Evolutionary conservation across 257 asterid species (phyloP).

Genomic region (Przewalskia tangutica): DNA sequence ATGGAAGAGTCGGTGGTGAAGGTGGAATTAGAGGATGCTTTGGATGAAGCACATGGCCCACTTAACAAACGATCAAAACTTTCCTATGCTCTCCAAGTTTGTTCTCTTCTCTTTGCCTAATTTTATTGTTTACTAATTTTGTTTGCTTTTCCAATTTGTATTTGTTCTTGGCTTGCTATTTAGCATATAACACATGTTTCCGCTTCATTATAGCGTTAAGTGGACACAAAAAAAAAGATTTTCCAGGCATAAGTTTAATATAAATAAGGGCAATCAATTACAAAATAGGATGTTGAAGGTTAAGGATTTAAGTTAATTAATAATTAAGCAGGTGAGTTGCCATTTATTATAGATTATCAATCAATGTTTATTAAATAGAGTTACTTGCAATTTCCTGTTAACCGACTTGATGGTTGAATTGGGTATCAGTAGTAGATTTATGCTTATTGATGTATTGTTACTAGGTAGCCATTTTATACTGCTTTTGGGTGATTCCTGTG

Average conservation of each 20-base stretch:
- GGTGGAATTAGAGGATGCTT: slow-evolving; percentile 29
- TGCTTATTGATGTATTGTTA: neutral
- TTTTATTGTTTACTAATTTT: neutral
- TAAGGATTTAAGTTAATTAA: neutral
- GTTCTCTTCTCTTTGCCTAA: neutral
- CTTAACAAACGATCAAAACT: slow-evolving; percentile 35
- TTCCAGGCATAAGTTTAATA: neutral
- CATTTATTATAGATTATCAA: neutral
- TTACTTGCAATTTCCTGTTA: neutral
- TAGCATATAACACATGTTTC: neutral
- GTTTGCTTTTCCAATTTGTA: neutral
- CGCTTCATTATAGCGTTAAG: neutral
- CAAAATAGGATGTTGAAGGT: neutral
- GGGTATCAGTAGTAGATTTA: neutral
- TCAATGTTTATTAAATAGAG: neutral
- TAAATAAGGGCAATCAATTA: neutral
- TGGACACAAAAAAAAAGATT: neutral
- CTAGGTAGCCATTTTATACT: neutral
- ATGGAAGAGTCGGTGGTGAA: slow-evolving; percentile 24
- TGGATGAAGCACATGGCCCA: slow-evolving; percentile 38
- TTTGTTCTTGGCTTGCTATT: neutral
- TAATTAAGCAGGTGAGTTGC: neutral
- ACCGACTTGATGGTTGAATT: neutral
- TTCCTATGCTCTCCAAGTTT: slow-evolving; percentile 14
- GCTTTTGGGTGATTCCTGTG: neutral